Evolutionary conservation across 2,329 filamentous ascomycete species (phyloP).

Genomic region (Aaosphaeria arxii): DNA sequence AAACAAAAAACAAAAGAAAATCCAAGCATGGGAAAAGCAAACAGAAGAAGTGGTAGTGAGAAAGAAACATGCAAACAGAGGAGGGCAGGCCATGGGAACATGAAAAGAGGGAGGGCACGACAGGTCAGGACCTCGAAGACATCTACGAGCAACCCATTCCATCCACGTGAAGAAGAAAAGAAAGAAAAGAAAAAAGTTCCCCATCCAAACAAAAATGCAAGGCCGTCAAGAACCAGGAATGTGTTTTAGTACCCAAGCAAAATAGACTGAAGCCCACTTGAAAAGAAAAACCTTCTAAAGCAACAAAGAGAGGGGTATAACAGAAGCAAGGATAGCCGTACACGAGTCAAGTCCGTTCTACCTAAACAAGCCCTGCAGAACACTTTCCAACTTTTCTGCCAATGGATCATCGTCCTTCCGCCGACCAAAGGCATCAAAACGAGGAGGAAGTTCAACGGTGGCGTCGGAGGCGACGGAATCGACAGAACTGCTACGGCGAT

Average conservation of each 20-base stretch:
- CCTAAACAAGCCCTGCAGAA: conserved; percentile 28
- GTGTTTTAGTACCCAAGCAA: too few relatives aligned
- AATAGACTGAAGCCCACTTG: too few relatives aligned
- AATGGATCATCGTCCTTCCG: conserved; percentile 28
- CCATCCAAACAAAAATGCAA: not conserved
- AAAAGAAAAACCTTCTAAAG: too few relatives aligned
- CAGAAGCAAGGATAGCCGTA: too few relatives aligned
- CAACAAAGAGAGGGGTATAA: too few relatives aligned
- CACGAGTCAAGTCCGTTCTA: not conserved
- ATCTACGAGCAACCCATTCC: not conserved
- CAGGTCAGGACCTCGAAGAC: not conserved
- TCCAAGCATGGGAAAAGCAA: not conserved
- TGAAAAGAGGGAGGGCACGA: not conserved
- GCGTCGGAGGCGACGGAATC: conserved; percentile 26
- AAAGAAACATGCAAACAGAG: not conserved
- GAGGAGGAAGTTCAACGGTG: conserved; percentile 35
- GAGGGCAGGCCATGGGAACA: not conserved
- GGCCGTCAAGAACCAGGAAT: not conserved
- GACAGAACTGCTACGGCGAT: conserved; percentile 18
- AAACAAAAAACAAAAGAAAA: not conserved
- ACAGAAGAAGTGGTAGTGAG: not conserved
- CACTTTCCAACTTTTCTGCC: conserved; percentile 32
- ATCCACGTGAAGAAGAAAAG: not conserved
- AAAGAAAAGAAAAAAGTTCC: not conserved
- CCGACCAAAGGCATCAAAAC: conserved; percentile 34